Percentiles rank a stretch among this genome's conserved stretches.
Evolutionary conservation across 192 early-diverging fungal genomes (phyloP).

Genomic region (Umbelopsis ramanniana): DNA sequence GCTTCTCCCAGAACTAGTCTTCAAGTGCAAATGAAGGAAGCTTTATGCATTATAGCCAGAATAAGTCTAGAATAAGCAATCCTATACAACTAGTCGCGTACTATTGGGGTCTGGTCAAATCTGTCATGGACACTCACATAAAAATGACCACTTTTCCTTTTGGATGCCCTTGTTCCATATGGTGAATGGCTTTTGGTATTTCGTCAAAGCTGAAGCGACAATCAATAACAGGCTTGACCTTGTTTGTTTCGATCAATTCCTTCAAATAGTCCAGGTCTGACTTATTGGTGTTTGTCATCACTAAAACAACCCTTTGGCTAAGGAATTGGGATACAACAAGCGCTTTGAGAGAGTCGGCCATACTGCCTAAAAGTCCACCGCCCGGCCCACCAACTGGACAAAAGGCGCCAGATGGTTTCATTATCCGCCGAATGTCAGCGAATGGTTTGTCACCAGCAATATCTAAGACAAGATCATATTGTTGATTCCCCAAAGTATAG

Average conservation of each 20-base stretch:
- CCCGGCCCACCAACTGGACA: not conserved
- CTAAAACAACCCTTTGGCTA: not conserved
- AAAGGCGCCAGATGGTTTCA: not conserved
- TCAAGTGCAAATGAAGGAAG: no score
- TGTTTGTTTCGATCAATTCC: not conserved
- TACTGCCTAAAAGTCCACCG: not conserved
- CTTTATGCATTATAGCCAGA: no score
- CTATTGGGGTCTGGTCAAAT: no score
- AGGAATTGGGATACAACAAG: not conserved
- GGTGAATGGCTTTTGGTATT: not conserved
- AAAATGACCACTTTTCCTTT: not conserved
- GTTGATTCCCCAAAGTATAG: constrained; percentile 13
- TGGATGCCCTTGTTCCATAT: not conserved
- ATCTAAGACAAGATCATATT: constrained; percentile 50
- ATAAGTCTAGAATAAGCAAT: no score
- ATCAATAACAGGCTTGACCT: not conserved
- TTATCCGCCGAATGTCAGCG: not conserved
- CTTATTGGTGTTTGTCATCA: not conserved
- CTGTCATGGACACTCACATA: no score
- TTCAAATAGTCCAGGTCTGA: not conserved
- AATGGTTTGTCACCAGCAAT: constrained; percentile 34
- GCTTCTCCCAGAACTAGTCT: no score
- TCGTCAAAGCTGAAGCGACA: not conserved
- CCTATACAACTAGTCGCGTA: no score
- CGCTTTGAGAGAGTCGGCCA: not conserved